A percentile compares a stretch with the other conserved stretches of the same genome.
phyloP scores from a whole-genome alignment of 148 eudicot species.

The Diospyros lotus region DNA sequence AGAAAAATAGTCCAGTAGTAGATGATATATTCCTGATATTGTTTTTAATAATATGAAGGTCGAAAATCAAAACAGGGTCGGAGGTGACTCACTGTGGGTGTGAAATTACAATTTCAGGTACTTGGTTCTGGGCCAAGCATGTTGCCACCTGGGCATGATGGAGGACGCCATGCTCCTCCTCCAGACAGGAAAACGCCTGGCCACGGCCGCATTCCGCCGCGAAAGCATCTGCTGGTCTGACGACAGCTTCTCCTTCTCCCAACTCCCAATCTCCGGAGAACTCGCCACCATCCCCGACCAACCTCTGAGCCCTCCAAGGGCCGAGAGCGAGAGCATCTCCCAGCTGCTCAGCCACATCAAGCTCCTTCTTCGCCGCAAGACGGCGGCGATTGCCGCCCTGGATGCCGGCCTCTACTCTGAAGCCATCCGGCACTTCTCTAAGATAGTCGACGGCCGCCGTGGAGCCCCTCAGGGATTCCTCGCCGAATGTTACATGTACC shows the following conservation, averaged over 20 bases:
- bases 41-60: too few relatives aligned
- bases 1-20: too few relatives aligned
- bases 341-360: slow-evolving; percentile 78
- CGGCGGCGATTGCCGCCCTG: slow-evolving; percentile 78
- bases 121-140: slow-evolving; percentile 87
- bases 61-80: neutral
- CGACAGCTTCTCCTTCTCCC: slow-evolving; percentile 65
- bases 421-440: slow-evolving; percentile 86
- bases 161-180: slow-evolving; percentile 93
- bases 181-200: slow-evolving; percentile 90
- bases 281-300: slow-evolving; percentile 15
- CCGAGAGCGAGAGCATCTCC: slow-evolving; percentile 59
- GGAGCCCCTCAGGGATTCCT: slow-evolving; percentile 83
- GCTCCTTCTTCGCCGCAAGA: slow-evolving; percentile 79
- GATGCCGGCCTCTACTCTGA: slow-evolving; percentile 84
- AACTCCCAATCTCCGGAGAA: slow-evolving; percentile 28
- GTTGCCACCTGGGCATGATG: slow-evolving; percentile 89
- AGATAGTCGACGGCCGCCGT: slow-evolving; percentile 82
- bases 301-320: slow-evolving; percentile 36
- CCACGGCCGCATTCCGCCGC: slow-evolving; percentile 86
- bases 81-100: slow-evolving; percentile 9
- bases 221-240: slow-evolving; percentile 81
- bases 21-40: too few relatives aligned
- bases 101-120: slow-evolving; percentile 39
- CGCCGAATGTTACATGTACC: slow-evolving; percentile 80